These are phyloP conservation scores for Mycena crocata DNA, from an alignment of 768 basidiomycete species.

Conservation along the genomic window DNA sequence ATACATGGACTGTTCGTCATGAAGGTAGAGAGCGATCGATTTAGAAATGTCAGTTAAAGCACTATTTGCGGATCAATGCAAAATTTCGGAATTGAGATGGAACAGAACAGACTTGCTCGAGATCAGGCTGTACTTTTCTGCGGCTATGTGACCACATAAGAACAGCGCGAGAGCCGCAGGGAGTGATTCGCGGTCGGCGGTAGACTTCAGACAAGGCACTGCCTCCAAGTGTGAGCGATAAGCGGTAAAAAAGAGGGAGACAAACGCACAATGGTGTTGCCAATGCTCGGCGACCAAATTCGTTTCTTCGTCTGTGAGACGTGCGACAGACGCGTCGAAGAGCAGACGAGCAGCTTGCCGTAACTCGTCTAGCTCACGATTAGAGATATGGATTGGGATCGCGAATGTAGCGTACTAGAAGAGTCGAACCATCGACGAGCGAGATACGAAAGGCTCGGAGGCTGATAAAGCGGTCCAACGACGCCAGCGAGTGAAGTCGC, in stretches of 20 bases:
- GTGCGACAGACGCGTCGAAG: constrained; percentile 80
- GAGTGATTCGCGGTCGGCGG: constrained; percentile 67
- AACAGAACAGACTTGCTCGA: constrained; percentile 70
- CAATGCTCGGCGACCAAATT: constrained; percentile 67
- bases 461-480: constrained; percentile 70
- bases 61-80: constrained; percentile 51
- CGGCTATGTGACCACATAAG: constrained; percentile 85
- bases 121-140: constrained; percentile 82
- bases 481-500: constrained; percentile 72
- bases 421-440: constrained; percentile 82
- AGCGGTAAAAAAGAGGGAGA: background rate
- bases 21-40: constrained; percentile 82
- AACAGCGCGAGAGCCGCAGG: constrained; percentile 79
- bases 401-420: constrained; percentile 60
- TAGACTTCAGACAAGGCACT: constrained; percentile 75
- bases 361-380: constrained; percentile 68
- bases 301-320: constrained; percentile 76
- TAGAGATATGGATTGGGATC: constrained; percentile 4
- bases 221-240: background rate
- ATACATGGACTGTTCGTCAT: constrained; percentile 76
- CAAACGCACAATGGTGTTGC: constrained; percentile 69
- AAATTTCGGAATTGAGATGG: background rate
- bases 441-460: constrained; percentile 79
- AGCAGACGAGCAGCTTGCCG: constrained; percentile 81
- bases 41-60: constrained; percentile 86